A percentile compares a stretch with the other conserved stretches of the same genome.
Evolutionary conservation across 2,329 filamentous ascomycete species (phyloP).

Genomic region (Pseudocercospora fijiensis): DNA sequence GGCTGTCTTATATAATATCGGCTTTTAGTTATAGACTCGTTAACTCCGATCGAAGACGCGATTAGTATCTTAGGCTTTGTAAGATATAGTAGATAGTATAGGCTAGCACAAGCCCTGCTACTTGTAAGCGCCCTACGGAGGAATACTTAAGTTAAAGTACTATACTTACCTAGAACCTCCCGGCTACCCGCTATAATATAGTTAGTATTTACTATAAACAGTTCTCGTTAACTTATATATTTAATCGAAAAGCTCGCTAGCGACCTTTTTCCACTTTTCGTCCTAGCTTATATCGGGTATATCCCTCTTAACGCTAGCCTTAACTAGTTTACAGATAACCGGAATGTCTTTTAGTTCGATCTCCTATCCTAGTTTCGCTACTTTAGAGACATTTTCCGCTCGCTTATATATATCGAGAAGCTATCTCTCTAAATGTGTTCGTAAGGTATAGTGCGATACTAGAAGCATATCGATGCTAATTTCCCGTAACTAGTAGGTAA

Average conservation of each 20-base stretch:
- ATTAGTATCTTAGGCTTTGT: not conserved
- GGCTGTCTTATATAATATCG: not conserved
- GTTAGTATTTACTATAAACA: not conserved
- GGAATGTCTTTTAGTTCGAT: not conserved
- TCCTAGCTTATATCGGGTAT: not conserved
- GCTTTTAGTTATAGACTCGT: not conserved
- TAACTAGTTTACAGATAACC: not conserved
- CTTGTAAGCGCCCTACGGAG: not conserved
- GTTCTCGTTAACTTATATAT: not conserved
- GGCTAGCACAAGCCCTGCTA: not conserved
- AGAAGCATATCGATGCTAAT: not conserved
- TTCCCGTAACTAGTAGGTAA: not conserved
- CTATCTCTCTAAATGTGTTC: not conserved
- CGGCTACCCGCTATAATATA: not conserved
- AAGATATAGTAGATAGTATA: not conserved
- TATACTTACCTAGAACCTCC: not conserved
- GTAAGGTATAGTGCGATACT: not conserved
- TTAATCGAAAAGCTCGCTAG: conserved; percentile 3
- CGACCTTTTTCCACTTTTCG: conserved; percentile 1
- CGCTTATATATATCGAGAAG: not conserved
- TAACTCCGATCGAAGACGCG: not conserved
- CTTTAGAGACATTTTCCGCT: not conserved
- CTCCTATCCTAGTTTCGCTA: not conserved
- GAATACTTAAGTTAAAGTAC: not conserved
- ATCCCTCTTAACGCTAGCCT: not conserved